Base-by-base conservation (phyloP, 345 rosid genomes). In the Melastoma malabathricum region DNA sequence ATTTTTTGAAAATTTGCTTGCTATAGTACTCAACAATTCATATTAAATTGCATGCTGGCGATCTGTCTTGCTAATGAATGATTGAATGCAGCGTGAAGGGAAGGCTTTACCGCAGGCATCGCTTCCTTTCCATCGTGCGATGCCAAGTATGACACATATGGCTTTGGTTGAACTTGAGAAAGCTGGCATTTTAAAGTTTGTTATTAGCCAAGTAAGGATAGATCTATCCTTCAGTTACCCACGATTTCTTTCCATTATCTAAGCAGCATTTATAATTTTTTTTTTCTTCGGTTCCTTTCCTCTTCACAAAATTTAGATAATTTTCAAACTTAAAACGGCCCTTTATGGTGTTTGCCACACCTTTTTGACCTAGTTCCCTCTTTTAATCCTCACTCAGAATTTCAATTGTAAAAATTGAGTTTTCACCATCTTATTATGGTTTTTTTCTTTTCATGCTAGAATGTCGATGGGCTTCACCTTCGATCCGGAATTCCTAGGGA, bases 401-500 rank as follows among this genome's bases (percentile, higher is more conserved):
- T 34, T 34, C 41, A 34, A 9, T 10, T 34, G 41, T 12, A 2
- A 34, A 12, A 34, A 34, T 34, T 10, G 38, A 29, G 5, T 29
- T 29, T 34, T 34, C 41, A 34, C 27, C 27, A 43, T 44, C 41
- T 29, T 46, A 48, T 43, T 1, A 44, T 10, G 34, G 52, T 1
- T 50, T 63, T 46, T 46, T 46, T 13, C 52, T 53, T 46, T 46
- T 13, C 52, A 54, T 54, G 50, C 57, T 60, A 92, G 98, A 92
- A 92, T 64, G 84, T 92, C 48, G 97, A 92, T 17, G 96, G 98
- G 53, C 85, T 92, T 54, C 98, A 92, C 69, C 95, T 87, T 68
- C 95, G 98, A 49, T 92, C 98, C 68, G 96, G 96, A 59, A 92
- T 92, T 47, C 95, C 98, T 54, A 82, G 98, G 76, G 93, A 82